A percentile compares a stretch with the other conserved stretches of the same genome.
phyloP scores from a whole-genome alignment of 306 rosid genomes.

The Geum urbanum region DNA sequence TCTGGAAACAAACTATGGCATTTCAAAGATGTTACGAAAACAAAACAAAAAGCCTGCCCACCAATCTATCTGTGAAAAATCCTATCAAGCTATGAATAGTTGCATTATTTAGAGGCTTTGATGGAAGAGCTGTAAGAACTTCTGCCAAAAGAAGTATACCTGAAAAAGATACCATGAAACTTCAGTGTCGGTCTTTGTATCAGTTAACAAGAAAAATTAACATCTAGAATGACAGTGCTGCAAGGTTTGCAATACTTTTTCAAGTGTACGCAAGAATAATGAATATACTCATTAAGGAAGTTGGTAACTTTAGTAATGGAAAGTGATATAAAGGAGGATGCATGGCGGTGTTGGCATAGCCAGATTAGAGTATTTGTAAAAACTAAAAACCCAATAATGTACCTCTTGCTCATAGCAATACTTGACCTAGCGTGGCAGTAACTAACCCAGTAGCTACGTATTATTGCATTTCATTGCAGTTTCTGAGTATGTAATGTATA shows the following conservation, averaged over 20 bases:
- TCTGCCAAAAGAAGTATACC: constrained; percentile 90
- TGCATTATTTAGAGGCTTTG: constrained; percentile 56
- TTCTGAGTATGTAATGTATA: neutral
- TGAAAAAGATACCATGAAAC: constrained; percentile 26
- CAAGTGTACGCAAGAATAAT: neutral
- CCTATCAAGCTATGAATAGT: constrained; percentile 69
- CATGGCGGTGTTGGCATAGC: neutral
- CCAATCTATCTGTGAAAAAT: constrained; percentile 88
- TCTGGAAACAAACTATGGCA: neutral
- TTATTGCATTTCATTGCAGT: neutral
- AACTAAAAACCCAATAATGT: neutral
- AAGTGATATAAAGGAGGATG: neutral
- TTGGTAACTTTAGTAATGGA: neutral
- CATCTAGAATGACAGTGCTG: neutral
- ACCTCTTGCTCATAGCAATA: neutral
- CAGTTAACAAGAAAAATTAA: neutral
- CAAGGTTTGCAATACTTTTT: neutral
- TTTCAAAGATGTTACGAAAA: constrained; percentile 2
- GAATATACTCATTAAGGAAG: neutral
- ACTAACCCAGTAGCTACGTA: neutral
- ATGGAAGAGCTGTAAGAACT: constrained; percentile 49
- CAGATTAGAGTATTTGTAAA: neutral
- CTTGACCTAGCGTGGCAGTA: neutral
- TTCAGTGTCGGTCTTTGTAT: constrained; percentile 14
- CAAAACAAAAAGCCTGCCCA: constrained; percentile 42